phyloP scores from a whole-genome alignment of 2,329 filamentous ascomycete species.

The Hymenoscyphus salicellus region DNA sequence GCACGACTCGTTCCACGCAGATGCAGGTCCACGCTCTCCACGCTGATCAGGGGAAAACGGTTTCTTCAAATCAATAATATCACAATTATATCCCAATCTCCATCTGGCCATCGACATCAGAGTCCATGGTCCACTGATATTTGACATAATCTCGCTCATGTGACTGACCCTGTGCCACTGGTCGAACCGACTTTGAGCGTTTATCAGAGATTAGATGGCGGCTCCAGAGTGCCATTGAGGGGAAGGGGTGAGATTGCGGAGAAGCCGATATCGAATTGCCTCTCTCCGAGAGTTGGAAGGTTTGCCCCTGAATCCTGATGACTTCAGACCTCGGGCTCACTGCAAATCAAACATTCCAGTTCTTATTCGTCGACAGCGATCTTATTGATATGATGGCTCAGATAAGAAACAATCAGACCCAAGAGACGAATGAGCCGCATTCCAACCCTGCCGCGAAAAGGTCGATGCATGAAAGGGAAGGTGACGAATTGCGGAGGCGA shows the following conservation, averaged over 20 bases:
- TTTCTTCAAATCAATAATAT: background rate
- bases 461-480: background rate
- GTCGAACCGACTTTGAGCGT: background rate
- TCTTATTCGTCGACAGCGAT: background rate
- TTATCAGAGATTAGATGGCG: background rate
- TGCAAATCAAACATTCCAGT: background rate
- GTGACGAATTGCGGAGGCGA: background rate
- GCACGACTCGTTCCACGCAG: background rate
- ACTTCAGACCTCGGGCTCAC: background rate
- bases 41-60: background rate
- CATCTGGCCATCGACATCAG: background rate
- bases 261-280: background rate
- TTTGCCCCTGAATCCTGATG: background rate
- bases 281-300: background rate
- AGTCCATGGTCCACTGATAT: background rate
- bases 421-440: background rate
- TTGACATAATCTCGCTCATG: background rate
- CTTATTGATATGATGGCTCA: background rate
- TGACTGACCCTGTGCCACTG: background rate
- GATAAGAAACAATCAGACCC: background rate
- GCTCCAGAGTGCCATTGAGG: background rate
- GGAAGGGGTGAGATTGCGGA: background rate
- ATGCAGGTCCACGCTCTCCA: background rate
- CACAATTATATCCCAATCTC: background rate
- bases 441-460: background rate